Evolutionary conservation across 2,329 filamentous ascomycete species (phyloP).

Genomic region (Didymosphaeria variabile): DNA sequence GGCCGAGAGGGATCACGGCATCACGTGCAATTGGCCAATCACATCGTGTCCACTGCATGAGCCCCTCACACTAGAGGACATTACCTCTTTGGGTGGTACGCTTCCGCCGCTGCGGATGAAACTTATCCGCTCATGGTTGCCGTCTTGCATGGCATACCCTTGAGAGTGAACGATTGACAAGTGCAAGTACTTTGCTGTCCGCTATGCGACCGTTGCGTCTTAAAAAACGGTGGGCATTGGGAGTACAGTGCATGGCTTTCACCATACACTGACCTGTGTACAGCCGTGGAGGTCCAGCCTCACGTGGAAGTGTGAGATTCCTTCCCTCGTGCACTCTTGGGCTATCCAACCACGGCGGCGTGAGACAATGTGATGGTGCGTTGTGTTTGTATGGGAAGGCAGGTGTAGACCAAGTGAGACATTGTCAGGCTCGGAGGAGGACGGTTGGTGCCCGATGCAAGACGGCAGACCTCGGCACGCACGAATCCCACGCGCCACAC

Average conservation of each 20-base stretch:
- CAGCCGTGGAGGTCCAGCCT: constrained; percentile 5
- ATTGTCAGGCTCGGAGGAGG: not conserved
- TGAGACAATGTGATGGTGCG: not conserved
- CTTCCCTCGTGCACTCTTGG: not conserved
- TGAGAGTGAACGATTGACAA: too few species aligned
- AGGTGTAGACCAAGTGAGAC: not conserved
- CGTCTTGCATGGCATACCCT: too few species aligned
- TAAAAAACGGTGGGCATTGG: too few species aligned
- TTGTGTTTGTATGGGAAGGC: too few species aligned
- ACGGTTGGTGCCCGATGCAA: not conserved
- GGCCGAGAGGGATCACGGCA: not conserved
- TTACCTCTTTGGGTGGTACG: not conserved
- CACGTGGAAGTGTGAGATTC: constrained; percentile 3
- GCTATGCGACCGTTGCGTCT: too few species aligned
- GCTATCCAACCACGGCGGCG: not conserved
- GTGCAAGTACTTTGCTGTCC: too few species aligned
- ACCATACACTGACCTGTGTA: not conserved
- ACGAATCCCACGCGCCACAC: not conserved
- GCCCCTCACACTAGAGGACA: not conserved
- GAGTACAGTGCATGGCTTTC: not conserved
- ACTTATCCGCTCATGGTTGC: too few species aligned
- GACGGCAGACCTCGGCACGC: not conserved
- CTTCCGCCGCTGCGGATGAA: too few species aligned
- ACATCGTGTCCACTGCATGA: not conserved
- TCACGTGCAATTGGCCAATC: not conserved